Evolutionary conservation across 2,329 filamentous ascomycete genomes (phyloP).

Genomic region (Ophiocordyceps camponoti-rufipedis): DNA sequence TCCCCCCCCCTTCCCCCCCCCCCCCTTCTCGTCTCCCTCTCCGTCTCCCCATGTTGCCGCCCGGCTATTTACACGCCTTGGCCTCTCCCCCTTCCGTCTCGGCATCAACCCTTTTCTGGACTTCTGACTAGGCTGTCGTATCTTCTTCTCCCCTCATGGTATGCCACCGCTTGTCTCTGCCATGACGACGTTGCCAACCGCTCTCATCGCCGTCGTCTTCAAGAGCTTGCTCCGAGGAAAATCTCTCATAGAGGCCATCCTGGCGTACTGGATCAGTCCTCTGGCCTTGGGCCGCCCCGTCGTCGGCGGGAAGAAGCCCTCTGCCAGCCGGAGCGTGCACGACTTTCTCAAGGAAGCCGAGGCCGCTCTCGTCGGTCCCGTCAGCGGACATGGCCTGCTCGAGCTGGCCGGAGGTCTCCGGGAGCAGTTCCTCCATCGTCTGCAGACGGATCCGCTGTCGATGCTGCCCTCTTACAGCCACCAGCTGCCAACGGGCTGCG

Average conservation of each 20-base stretch:
- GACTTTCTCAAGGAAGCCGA: constrained; percentile 41
- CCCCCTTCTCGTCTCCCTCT: background rate
- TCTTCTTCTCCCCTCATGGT: constrained; percentile 9
- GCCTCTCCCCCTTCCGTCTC: background rate
- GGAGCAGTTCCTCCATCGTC: constrained; percentile 32
- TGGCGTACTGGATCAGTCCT: constrained; percentile 34
- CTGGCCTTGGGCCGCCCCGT: constrained; percentile 13
- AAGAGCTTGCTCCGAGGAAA: constrained; percentile 41
- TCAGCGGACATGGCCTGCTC: constrained; percentile 25
- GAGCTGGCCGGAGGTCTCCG: constrained; percentile 31
- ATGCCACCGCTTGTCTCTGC: constrained; percentile 34
- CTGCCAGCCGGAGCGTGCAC: constrained; percentile 13
- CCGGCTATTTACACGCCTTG: background rate
- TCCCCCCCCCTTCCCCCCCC: background rate
- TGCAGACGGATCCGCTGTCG: constrained; percentile 33
- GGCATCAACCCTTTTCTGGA: background rate
- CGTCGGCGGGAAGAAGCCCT: constrained; percentile 6
- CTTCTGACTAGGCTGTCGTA: background rate
- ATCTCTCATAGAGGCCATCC: constrained; percentile 36
- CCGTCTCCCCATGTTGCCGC: background rate
- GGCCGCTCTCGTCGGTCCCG: constrained; percentile 27
- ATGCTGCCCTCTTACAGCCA: constrained; percentile 52
- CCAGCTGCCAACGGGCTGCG: constrained; percentile 40
- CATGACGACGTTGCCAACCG: constrained; percentile 38
- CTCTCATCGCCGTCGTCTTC: constrained; percentile 33